Conservation (phyloP, 306 rosid genomes). For the Casuarina cunninghamiana region DNA sequence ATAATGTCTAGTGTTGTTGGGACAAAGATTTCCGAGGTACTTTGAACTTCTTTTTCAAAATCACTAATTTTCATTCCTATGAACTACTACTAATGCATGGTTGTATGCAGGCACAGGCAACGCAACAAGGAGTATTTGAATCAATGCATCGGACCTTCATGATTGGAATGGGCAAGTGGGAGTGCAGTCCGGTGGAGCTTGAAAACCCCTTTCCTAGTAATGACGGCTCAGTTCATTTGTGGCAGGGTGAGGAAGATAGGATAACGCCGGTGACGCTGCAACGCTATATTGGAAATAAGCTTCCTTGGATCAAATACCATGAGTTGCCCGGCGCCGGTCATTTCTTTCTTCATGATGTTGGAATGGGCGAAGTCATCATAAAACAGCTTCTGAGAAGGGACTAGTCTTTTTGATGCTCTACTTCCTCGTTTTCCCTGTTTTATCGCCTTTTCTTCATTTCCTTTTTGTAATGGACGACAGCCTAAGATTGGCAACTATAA, state of each 20-base stretch:
- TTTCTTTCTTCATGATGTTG: slow-evolving; percentile 26
- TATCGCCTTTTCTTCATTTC: too few species aligned
- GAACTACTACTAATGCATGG: too few species aligned
- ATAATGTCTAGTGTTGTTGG: slow-evolving; percentile 5
- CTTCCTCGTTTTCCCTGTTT: too few species aligned
- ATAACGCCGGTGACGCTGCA: slow-evolving; percentile 41
- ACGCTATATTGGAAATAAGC: slow-evolving; percentile 44
- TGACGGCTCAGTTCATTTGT: slow-evolving; percentile 50
- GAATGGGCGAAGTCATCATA: too few species aligned
- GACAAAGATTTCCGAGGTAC: slow-evolving; percentile 23
- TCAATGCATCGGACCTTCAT: slow-evolving; percentile 47
- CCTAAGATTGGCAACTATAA: too few species aligned
- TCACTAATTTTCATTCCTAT: too few species aligned
- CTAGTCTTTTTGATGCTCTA: too few species aligned
- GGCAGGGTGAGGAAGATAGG: slow-evolving; percentile 71
- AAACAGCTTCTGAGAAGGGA: too few species aligned
- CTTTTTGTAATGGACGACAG: too few species aligned
- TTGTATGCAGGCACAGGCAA: slow-evolving; percentile 34
- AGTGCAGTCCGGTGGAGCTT: slow-evolving; percentile 51
- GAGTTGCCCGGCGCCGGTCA: slow-evolving; percentile 71
- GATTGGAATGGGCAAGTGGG: slow-evolving; percentile 65
- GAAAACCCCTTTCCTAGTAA: slow-evolving; percentile 49
- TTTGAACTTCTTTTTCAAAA: not conserved
- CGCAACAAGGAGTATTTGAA: slow-evolving; percentile 57
- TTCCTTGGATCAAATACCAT: slow-evolving; percentile 73